Conservation (phyloP, 495 filamentous ascomycete species). For the Evernia prunastri region DNA sequence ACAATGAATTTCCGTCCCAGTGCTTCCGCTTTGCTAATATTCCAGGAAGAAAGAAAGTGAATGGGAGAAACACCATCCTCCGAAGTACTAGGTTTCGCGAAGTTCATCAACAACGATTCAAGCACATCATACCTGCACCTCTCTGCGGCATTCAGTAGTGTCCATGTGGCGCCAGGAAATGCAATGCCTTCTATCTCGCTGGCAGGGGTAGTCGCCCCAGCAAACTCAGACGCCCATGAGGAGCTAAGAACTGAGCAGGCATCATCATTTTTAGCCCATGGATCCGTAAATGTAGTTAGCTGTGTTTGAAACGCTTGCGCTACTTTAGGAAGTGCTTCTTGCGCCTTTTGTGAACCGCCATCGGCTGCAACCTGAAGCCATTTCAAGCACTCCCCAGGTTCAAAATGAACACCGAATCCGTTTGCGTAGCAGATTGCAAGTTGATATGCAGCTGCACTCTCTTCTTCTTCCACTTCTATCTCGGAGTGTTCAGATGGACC, state of each 20-base stretch:
- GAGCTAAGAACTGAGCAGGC: slow-evolving; percentile 8
- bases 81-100: slow-evolving; percentile 16
- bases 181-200: not conserved
- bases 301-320: slow-evolving; percentile 18
- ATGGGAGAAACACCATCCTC: slow-evolving; percentile 28
- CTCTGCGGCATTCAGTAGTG: slow-evolving; percentile 25
- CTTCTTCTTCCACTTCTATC: slow-evolving; percentile 18
- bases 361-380: slow-evolving; percentile 25
- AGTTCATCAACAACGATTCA: slow-evolving; percentile 14
- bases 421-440: slow-evolving; percentile 30
- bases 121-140: slow-evolving; percentile 23
- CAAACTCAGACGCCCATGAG: slow-evolving; percentile 17
- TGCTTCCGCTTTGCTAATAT: slow-evolving; percentile 19
- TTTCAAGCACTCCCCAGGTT: slow-evolving; percentile 26
- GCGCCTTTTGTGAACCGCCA: slow-evolving; percentile 23
- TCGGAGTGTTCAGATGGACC: slow-evolving; percentile 20
- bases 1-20: slow-evolving; percentile 26
- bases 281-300: not conserved
- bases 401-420: slow-evolving; percentile 26
- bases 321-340: slow-evolving; percentile 24
- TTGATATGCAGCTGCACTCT: slow-evolving; percentile 25
- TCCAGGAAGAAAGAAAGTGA: slow-evolving; percentile 28
- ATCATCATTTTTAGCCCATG: slow-evolving; percentile 7
- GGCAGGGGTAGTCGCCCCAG: not conserved
- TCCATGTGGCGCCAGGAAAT: slow-evolving; percentile 9